These are phyloP conservation scores for Phytopythium mirpurense DNA, from an alignment of 352 stramenopile genomes.

Conservation along the genomic window DNA sequence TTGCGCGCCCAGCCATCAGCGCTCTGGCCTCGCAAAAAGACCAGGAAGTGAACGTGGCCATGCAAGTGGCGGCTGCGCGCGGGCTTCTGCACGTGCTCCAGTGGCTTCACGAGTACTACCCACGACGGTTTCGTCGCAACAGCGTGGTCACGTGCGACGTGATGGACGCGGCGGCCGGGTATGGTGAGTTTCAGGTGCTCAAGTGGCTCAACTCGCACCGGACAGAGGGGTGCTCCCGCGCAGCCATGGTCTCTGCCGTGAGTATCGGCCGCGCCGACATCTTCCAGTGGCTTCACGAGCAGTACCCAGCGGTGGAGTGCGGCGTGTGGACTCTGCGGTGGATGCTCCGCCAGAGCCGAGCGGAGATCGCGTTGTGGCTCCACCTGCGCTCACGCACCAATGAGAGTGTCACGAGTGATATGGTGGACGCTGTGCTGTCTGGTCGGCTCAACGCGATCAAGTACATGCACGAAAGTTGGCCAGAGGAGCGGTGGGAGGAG, in stretches of 20 bases:
- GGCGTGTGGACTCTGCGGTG: neutral
- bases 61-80: slow-evolving; percentile 11
- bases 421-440: neutral
- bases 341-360: slow-evolving; percentile 6
- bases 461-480: slow-evolving; percentile 14
- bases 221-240: slow-evolving; percentile 21
- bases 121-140: neutral
- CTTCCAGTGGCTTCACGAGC: slow-evolving; percentile 23
- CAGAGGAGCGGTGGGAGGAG: slow-evolving; percentile 1
- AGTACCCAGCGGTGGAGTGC: slow-evolving; percentile 9
- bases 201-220: slow-evolving; percentile 24
- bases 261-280: slow-evolving; percentile 20
- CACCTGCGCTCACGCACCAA: neutral
- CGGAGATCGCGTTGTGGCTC: slow-evolving; percentile 8
- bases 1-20: neutral
- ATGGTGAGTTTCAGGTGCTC: slow-evolving; percentile 20
- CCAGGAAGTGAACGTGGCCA: slow-evolving; percentile 10
- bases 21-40: neutral
- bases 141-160: slow-evolving; percentile 9
- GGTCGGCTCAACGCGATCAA: slow-evolving; percentile 5
- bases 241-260: slow-evolving; percentile 22
- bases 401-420: neutral
- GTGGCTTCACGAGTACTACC: slow-evolving; percentile 17
- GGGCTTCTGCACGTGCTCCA: slow-evolving; percentile 16
- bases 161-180: slow-evolving; percentile 29